Evolutionary conservation across 2,329 filamentous ascomycete species (phyloP), one percentile per base, ranked within the genome.

Genomic region (Colletotrichum graminicola): DNA sequence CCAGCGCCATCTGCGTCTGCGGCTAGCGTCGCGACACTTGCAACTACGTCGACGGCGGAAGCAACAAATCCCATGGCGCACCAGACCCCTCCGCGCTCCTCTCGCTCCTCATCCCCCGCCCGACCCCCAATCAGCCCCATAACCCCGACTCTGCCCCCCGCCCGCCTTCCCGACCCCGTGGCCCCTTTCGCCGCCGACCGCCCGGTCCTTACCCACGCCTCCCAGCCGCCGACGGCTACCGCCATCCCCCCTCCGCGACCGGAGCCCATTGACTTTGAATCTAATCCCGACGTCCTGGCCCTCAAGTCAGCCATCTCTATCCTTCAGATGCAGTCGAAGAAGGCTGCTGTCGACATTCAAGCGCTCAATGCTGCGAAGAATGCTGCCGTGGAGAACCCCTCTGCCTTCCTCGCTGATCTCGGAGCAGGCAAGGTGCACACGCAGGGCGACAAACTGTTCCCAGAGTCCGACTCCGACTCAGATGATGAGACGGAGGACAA

Each of bases 231-330:
- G 83, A 71, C 78, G 76, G 74, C 70, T 23, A 60, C 73, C 49
- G 79, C 79, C 47, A 81, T 86, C 45, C 77, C 82, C 1, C 84
- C 87, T 1, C 87, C 87, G 5, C 82, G 83, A 2, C 85, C 86
- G 0, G 81, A 84, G 49, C 84, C 88, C 55, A 84, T 92, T 70
- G 84, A 87, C 75, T 89, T 91, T 72, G 85, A 88, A 74, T 81
- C 83, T 66, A 97, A 97, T 78, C 91, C 94, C 10, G 95, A 98
- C 84, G 94, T 92, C 32, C 92, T 98, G 72, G 95, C 95, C 6
- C 87, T 98, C 71, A 91, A 92, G 75, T 93, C 93, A 34, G 93
- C 95, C 56, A 94, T 98, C 72, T 92, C 93, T 11, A 91, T 97
- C 62, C 85, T 98, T 57, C 94, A 97, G 82, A 87, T 97, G 74